phyloP scores from a whole-genome alignment of 2,329 filamentous ascomycete species.

The Exophiala viscosa region DNA sequence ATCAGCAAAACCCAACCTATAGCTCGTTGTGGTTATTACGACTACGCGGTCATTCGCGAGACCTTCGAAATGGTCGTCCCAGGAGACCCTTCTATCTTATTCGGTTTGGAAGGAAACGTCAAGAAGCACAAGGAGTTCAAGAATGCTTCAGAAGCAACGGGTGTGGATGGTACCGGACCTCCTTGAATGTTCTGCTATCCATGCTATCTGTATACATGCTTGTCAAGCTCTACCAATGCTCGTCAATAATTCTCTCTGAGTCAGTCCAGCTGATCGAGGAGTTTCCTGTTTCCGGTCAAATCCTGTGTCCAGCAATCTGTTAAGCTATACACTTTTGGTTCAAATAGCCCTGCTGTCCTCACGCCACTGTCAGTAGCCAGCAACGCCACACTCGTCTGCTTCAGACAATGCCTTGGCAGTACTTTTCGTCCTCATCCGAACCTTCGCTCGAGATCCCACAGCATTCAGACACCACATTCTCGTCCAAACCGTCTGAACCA shows the following conservation, averaged over 20 bases:
- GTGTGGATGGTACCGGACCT: conserved; percentile 6
- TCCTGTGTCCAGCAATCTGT: background rate
- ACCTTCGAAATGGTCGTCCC: conserved; percentile 59
- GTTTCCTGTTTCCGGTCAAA: background rate
- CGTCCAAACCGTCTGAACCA: background rate
- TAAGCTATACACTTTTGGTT: background rate
- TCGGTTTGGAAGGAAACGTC: conserved; percentile 40
- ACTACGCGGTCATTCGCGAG: conserved; percentile 55
- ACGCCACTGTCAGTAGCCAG: background rate
- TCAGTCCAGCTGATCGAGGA: background rate
- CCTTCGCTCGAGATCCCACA: background rate
- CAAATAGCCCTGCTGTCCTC: background rate
- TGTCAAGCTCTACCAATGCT: background rate
- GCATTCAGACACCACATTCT: background rate
- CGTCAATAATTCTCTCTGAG: background rate
- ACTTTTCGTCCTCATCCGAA: conserved; percentile 3
- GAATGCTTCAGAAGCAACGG: conserved; percentile 11
- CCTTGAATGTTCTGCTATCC: conserved; percentile 3
- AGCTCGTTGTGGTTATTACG: conserved; percentile 58
- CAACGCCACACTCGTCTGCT: background rate
- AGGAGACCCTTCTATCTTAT: conserved; percentile 33
- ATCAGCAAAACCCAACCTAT: conserved; percentile 56
- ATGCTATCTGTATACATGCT: background rate
- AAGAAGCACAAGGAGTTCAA: conserved; percentile 30
- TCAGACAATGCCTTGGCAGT: conserved; percentile 4